Base-by-base conservation (phyloP, 805 yeast genomes). In the Yamadazyma sp. region DNA sequence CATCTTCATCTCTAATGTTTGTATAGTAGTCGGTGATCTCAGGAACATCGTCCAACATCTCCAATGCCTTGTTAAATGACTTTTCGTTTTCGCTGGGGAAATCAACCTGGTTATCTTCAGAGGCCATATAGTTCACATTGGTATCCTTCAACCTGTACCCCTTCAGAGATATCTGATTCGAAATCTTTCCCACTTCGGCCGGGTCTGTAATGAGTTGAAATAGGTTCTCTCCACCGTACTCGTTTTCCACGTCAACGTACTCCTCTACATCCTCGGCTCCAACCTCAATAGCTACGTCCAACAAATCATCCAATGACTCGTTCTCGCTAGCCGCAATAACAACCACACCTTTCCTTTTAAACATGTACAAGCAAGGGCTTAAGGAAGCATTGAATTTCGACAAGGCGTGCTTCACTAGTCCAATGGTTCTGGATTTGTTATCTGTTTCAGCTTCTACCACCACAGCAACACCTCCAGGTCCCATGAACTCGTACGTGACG, bases 381-480 rank as follows among this genome's bases (percentile, higher is more conserved):
- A 88, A 64, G 20, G 80, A 70, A 1, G 85, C 82, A 31, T 80
- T 81, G 46, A 72, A 75, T 48, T 84, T 84, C 27, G 80, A 75
- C 57, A 91, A 79, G 3, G 85, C 82, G 6, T 84, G 79, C 52
- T 90, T 77, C 6, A 93, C 82, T 33, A 73, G 71, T 11, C 85
- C 82, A 23, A 88, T 75, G 0, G 96, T 82, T 35, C 98, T 70
- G 42, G 84, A 80, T 59, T 84, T 87, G 60, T 88, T 91, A 55
- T 91, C 96, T 0, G 98, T 91, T 33, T 80, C 70, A 0, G 95
- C 90, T 52, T 88, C 95, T 4, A 91, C 79, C 3, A 91, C 75
- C 31, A 89, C 70, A 0, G 96, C 85, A 2, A 86, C 86, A 2
- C 96, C 96, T 1, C 90, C 95, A 0, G 96, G 96, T 0, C 91